Conservation (phyloP, 2,329 filamentous ascomycete genomes). For the Pleurostoma richardsiae region DNA sequence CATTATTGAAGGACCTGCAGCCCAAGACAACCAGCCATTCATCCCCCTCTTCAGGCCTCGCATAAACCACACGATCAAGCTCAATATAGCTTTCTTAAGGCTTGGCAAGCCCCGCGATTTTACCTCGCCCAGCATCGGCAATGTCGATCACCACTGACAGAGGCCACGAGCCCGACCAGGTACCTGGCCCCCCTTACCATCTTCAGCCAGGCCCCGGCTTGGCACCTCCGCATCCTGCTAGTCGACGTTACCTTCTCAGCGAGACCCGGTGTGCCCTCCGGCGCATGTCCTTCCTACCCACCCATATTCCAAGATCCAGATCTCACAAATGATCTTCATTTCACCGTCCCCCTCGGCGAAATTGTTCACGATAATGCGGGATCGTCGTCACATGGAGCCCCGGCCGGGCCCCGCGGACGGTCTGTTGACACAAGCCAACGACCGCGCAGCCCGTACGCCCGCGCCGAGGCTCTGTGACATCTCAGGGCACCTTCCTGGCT, state of each 20-base stretch:
- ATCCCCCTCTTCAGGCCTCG: no score
- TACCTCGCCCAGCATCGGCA: no score
- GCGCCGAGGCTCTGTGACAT: background rate
- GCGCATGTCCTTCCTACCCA: background rate
- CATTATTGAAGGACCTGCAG: no score
- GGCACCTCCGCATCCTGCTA: background rate
- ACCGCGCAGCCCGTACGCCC: background rate
- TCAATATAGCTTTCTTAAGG: no score
- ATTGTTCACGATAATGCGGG: background rate
- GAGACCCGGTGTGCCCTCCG: background rate
- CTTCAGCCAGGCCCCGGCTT: background rate
- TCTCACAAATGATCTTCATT: background rate
- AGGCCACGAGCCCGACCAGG: no score
- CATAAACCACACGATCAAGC: no score
- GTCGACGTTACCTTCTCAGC: background rate
- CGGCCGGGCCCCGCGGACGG: background rate
- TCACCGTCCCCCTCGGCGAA: background rate
- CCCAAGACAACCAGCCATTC: no score
- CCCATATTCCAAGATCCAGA: background rate
- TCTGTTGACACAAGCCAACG: background rate
- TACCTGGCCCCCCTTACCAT: no score
- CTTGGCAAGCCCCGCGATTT: no score
- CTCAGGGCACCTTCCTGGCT: background rate
- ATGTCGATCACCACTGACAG: no score
- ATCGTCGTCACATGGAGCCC: background rate